phyloP scores from a whole-genome alignment of 2,329 filamentous ascomycete genomes.

The Clonostachys solani region DNA sequence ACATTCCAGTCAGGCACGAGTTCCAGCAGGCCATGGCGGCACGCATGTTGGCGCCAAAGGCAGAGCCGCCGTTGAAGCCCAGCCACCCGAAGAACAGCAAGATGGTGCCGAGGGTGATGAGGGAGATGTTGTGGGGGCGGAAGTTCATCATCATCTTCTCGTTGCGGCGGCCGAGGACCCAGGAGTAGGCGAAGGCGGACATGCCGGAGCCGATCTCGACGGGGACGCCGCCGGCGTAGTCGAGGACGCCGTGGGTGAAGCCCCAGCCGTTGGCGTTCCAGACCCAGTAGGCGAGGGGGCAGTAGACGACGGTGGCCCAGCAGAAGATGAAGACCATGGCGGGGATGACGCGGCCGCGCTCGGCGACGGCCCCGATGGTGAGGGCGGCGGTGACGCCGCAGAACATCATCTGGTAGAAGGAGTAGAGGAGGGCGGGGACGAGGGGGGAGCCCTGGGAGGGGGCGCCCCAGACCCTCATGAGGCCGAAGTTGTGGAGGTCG shows the following conservation, averaged over 20 bases:
- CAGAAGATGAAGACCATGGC: conserved; percentile 94
- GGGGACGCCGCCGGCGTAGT: conserved; percentile 94
- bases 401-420: conserved; percentile 99
- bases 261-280: conserved; percentile 96
- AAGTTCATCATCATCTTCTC: conserved; percentile 99
- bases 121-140: conserved; percentile 95
- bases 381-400: conserved; percentile 90
- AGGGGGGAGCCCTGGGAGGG: conserved; percentile 88
- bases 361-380: conserved; percentile 85
- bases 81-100: conserved; percentile 99
- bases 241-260: conserved; percentile 84
- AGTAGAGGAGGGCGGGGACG: conserved; percentile 85
- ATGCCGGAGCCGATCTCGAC: conserved; percentile 96
- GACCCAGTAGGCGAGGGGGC: conserved; percentile 91
- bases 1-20: conserved; percentile 88
- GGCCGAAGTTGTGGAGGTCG: conserved; percentile 81
- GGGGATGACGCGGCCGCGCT: conserved; percentile 88
- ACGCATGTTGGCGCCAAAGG: conserved; percentile 90
- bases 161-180: conserved; percentile 91
- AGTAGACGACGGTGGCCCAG: conserved; percentile 98
- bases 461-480: conserved; percentile 75
- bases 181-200: conserved; percentile 90
- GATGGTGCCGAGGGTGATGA: conserved; percentile 92
- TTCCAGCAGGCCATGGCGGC: conserved; percentile 98
- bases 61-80: conserved; percentile 95